Percentiles rank a stretch among this genome's conserved stretches.
Evolutionary conservation across 73 alveolate species (phyloP).

Genomic region (Paramecium primaurelia): DNA sequence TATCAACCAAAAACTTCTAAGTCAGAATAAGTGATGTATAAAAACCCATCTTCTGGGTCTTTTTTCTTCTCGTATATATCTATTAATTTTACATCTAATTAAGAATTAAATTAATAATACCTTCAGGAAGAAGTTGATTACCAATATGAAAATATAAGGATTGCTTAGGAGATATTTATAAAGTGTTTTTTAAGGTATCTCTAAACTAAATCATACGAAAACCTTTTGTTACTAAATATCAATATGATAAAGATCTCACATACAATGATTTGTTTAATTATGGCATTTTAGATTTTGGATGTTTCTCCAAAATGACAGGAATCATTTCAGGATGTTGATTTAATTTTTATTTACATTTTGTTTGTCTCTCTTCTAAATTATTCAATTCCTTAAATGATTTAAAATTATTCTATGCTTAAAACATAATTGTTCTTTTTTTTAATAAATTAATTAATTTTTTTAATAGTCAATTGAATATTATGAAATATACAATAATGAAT

Average conservation of each 20-base stretch:
- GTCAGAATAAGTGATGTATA: background rate
- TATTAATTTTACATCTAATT: background rate
- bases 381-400: slow-evolving; percentile 39
- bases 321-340: slow-evolving; percentile 39
- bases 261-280: background rate
- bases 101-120: background rate
- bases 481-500: background rate
- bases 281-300: slow-evolving; percentile 29
- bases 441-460: background rate
- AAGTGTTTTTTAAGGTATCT: slow-evolving; percentile 16
- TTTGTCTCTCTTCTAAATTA: slow-evolving; percentile 25
- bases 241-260: background rate
- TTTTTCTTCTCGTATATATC: background rate
- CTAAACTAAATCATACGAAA: slow-evolving; percentile 30
- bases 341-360: background rate
- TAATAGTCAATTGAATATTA: background rate
- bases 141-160: background rate
- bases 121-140: background rate
- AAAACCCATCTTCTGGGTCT: background rate
- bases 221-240: slow-evolving; percentile 54
- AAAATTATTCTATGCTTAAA: background rate
- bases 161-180: background rate
- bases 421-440: background rate
- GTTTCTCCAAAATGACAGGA: slow-evolving; percentile 50
- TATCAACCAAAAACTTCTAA: background rate